A percentile compares a stretch with the other conserved stretches of the same genome.
Conservation (phyloP, 108 stramenopile genomes). For the Cyclotella baltica region DNA sequence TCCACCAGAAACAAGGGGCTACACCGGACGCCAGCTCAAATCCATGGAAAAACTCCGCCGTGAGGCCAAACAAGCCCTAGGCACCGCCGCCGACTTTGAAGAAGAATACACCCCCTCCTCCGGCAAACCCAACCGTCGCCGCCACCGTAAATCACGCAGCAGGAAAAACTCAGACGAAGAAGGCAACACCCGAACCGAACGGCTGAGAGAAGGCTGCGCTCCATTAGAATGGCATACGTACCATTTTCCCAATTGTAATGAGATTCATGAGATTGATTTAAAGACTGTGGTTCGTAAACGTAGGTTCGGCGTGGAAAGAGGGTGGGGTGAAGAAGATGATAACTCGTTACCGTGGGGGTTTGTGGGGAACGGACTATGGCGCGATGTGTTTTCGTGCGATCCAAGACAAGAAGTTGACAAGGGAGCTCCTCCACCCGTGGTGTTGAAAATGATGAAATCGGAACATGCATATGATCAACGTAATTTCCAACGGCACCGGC, state of each 20-base stretch:
- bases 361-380: conserved; percentile 73
- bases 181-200: conserved; percentile 22
- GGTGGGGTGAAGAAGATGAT: conserved; percentile 1
- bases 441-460: conserved; percentile 82
- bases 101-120: neutral
- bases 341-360: conserved; percentile 51
- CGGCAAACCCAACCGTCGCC: conserved; percentile 28
- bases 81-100: conserved; percentile 42
- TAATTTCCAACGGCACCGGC: conserved; percentile 85
- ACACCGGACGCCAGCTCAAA: conserved; percentile 11
- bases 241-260: conserved; percentile 74
- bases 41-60: conserved; percentile 30
- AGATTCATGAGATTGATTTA: conserved; percentile 79
- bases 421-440: conserved; percentile 38
- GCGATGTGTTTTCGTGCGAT: conserved; percentile 71
- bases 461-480: conserved; percentile 68
- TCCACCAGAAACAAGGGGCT: neutral
- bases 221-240: conserved; percentile 64
- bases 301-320: neutral
- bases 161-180: neutral
- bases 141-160: conserved; percentile 8
- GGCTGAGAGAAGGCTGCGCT: conserved; percentile 43
- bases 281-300: conserved; percentile 32
- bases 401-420: conserved; percentile 40
- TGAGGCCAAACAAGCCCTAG: conserved; percentile 45